Conservation (phyloP, 2,329 filamentous ascomycete genomes). For the Onygenales sp. region DNA sequence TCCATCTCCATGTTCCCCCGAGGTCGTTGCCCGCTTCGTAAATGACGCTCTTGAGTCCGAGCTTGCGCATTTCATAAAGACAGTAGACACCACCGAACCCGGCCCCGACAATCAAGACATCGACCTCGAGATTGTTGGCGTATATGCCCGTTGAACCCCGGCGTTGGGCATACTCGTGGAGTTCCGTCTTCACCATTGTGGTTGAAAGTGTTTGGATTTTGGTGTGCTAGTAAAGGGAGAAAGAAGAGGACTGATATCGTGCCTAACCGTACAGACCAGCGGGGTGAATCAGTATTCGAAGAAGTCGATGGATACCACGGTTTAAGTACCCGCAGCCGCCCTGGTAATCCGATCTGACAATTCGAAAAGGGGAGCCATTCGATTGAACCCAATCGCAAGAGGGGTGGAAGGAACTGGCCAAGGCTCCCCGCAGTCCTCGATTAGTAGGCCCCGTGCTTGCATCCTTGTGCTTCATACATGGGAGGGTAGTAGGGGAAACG, state of each 20-base stretch:
- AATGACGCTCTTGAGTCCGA: conserved; percentile 39
- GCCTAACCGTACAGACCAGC: background rate
- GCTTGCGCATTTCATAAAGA: conserved; percentile 43
- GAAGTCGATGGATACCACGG: background rate
- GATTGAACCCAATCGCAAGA: no score
- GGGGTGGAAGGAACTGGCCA: no score
- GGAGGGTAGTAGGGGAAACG: no score
- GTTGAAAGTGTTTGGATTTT: no score
- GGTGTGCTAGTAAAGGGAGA: background rate
- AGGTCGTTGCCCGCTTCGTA: conserved; percentile 44
- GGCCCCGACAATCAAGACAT: conserved; percentile 19
- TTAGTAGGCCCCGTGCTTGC: no score
- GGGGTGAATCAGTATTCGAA: background rate
- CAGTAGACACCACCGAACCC: conserved; percentile 36
- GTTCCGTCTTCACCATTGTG: background rate
- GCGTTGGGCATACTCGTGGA: background rate
- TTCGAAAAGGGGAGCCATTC: no score
- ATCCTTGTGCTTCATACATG: no score
- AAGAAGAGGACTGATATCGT: background rate
- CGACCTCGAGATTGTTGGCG: conserved; percentile 17
- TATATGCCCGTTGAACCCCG: background rate
- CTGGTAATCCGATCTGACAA: no score
- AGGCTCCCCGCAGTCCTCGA: no score
- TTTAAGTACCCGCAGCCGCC: background rate
- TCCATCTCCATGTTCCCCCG: conserved; percentile 49